Evolutionary conservation across 1,284 basidiomycete genomes (phyloP).

Genomic region (Coniferiporia sulphurascens): DNA sequence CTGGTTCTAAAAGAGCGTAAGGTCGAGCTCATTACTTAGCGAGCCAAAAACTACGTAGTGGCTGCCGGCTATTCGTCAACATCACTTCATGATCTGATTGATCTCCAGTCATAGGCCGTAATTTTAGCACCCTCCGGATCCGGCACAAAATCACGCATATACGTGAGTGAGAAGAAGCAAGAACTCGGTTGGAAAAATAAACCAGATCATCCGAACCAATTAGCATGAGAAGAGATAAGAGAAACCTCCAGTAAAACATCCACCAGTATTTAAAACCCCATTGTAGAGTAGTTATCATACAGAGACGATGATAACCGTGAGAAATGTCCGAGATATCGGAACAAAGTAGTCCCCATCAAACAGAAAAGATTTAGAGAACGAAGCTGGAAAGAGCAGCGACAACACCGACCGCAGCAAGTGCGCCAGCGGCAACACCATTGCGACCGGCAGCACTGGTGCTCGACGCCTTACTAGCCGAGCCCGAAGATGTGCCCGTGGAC

Average conservation of each 20-base stretch:
- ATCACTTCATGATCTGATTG: neutral
- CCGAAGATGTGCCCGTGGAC: slow-evolving; percentile 17
- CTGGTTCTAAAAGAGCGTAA: neutral
- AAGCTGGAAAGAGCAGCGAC: slow-evolving; percentile 22
- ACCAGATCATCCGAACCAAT: neutral
- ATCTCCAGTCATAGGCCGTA: neutral
- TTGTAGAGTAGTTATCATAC: neutral
- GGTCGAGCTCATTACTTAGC: neutral
- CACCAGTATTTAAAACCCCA: neutral
- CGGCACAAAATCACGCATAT: neutral
- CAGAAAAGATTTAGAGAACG: slow-evolving; percentile 2
- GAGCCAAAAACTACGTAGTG: neutral
- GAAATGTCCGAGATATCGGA: neutral
- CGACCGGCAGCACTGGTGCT: slow-evolving; percentile 23
- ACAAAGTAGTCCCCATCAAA: neutral
- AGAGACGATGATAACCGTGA: neutral
- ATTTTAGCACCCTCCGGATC: neutral
- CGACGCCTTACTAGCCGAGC: slow-evolving; percentile 9
- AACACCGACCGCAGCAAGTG: slow-evolving; percentile 25
- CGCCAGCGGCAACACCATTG: slow-evolving; percentile 25
- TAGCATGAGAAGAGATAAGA: neutral
- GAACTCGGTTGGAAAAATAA: neutral
- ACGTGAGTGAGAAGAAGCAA: neutral
- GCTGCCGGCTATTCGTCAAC: too few relatives aligned
- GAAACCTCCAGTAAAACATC: neutral